These are phyloP conservation scores for Ustilago curta DNA, from an alignment of 1,284 basidiomycete genomes.

Conservation along the genomic window DNA sequence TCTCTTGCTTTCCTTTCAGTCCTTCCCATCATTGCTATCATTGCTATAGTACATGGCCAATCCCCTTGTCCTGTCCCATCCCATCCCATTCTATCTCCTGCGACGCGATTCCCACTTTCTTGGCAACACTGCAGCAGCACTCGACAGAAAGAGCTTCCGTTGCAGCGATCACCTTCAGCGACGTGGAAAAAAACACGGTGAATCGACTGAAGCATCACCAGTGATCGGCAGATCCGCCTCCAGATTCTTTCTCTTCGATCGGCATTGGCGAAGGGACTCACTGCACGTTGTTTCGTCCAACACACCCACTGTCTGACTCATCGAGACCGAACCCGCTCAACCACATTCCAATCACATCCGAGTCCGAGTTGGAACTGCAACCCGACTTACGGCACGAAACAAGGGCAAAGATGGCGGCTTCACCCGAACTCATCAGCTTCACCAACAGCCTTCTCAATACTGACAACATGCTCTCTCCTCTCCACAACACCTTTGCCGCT, in stretches of 20 bases:
- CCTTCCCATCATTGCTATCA: constrained; percentile 6
- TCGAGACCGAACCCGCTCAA: no score
- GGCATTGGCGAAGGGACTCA: background rate
- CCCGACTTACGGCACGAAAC: constrained; percentile 7
- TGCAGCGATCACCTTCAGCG: constrained; percentile 2
- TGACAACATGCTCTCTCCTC: constrained; percentile 56
- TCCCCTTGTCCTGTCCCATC: background rate
- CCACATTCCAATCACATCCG: no score
- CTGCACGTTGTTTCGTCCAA: background rate
- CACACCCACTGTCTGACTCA: background rate
- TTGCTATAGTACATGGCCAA: no score
- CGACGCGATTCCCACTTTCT: background rate
- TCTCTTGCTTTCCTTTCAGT: constrained; percentile 11
- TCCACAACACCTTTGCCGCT: constrained; percentile 38
- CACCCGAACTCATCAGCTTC: constrained; percentile 51
- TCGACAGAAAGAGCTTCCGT: background rate
- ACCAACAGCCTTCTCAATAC: constrained; percentile 55
- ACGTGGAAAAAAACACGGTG: background rate
- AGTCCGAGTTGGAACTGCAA: no score
- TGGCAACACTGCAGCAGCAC: background rate
- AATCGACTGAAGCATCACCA: background rate
- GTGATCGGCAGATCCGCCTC: background rate
- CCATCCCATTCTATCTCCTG: background rate
- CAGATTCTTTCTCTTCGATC: background rate
- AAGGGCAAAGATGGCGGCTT: constrained; percentile 44